These are phyloP conservation scores for Aschersonia sp. DNA, from an alignment of 2,329 filamentous ascomycete species.

Conservation along the genomic window DNA sequence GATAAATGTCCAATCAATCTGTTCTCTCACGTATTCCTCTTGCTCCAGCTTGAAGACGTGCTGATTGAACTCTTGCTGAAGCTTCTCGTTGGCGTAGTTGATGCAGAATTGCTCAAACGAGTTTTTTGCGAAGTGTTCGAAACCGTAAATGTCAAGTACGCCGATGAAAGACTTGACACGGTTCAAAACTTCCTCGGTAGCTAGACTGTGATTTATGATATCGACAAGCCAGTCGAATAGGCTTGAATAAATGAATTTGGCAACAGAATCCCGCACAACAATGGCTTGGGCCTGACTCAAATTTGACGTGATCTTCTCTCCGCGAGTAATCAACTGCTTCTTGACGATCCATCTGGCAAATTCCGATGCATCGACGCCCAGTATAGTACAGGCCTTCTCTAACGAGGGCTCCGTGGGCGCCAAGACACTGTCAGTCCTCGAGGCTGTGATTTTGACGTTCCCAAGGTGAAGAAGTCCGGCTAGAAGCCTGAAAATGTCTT, in stretches of 20 bases:
- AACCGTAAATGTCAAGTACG: slow-evolving; percentile 97
- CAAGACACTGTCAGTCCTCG: slow-evolving; percentile 75
- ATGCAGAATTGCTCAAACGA: slow-evolving; percentile 99
- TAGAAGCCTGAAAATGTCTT: slow-evolving; percentile 77
- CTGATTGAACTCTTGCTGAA: slow-evolving; percentile 98
- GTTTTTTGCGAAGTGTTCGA: slow-evolving; percentile 98
- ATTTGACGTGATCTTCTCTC: slow-evolving; percentile 95
- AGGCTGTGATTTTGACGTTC: slow-evolving; percentile 90
- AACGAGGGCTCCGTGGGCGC: slow-evolving; percentile 69
- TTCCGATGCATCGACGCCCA: slow-evolving; percentile 73
- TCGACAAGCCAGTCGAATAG: slow-evolving; percentile 99
- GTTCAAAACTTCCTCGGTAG: slow-evolving; percentile 72
- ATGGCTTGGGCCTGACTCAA: slow-evolving; percentile 84
- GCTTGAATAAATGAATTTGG: slow-evolving; percentile 97
- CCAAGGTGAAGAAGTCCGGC: slow-evolving; percentile 87
- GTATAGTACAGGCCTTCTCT: slow-evolving; percentile 64
- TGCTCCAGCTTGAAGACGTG: slow-evolving; percentile 99
- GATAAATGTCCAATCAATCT: slow-evolving; percentile 99
- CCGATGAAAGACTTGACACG: slow-evolving; percentile 86
- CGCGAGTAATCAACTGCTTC: slow-evolving; percentile 91
- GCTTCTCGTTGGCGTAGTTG: slow-evolving; percentile 98
- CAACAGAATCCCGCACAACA: slow-evolving; percentile 91
- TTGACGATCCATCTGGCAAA: slow-evolving; percentile 99
- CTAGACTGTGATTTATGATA: slow-evolving; percentile 80
- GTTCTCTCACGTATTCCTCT: slow-evolving; percentile 87